Evolutionary conservation across 2,329 filamentous ascomycete species (phyloP), one percentile per base, ranked within the genome.

Genomic region (Fusarium sp.): DNA sequence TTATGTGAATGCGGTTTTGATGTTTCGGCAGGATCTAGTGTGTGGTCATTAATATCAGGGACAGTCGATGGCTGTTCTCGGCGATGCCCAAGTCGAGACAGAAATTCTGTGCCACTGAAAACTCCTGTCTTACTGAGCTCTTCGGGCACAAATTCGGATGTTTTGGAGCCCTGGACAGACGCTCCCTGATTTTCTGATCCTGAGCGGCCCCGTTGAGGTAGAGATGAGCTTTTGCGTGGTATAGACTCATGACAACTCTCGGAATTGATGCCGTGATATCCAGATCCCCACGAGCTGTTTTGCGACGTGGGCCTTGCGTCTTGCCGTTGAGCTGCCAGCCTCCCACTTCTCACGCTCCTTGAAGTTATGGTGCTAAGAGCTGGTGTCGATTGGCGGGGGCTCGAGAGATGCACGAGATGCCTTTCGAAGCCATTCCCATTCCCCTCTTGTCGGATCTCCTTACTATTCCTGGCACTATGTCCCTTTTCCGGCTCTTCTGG

Each of bases 121-220:
- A 79, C 57, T n/a, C 75, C 67, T 29, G 76, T 77, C 18, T 71
- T 18, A 20, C 77, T 43, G 18, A 79, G 68, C 11, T 60, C 73
- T 39, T 65, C 58, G 8, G 56, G 48, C 20, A 72, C 65, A 18
- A 22, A n/a, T 27, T 60, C 52, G 9, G 72, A 54, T 2, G 45
- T 64, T 22, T 62, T 64, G 5, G 31, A 56, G 8, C 18, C 27
- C 24, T 43, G 41, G 18, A 18, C n/a, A 6, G 35, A 20, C 20
- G 13, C 4, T 27, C 29, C 20, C 33, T 56, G 33, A 13, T 16
- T 56, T 16, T 14, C n/a, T n/a, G 61, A 22, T 35, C n/a, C 20
- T 4, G 29, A 37, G 22, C 13, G 24, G 7, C 54, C 37, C 20
- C 54, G 41, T 27, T 56, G 65, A 18, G 13, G 14, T 7, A n/a